phyloP scores from a whole-genome alignment of 352 stramenopile genomes.

The Bremia lactucae region DNA sequence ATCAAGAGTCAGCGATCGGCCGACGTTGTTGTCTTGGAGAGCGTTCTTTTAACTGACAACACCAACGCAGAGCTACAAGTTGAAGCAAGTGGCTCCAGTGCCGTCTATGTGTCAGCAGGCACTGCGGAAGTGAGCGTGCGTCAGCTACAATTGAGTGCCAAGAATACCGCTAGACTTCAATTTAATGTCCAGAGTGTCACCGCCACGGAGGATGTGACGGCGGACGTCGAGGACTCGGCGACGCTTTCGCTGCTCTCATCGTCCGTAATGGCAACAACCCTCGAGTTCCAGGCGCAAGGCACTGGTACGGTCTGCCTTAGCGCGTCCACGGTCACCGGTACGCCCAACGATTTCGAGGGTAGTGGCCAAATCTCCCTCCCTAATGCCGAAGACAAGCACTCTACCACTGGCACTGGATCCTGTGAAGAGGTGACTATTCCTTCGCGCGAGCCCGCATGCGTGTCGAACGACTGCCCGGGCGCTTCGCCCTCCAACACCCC shows the following conservation, averaged over 20 bases:
- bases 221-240: conserved; percentile 11
- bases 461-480: conserved; percentile 9
- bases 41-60: conserved; percentile 16
- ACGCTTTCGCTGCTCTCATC: conserved; percentile 13
- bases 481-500: conserved; percentile 8
- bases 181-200: conserved; percentile 18
- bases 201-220: conserved; percentile 6
- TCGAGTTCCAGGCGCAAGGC: conserved; percentile 15
- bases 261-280: conserved; percentile 8
- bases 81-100: conserved; percentile 17
- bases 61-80: conserved; percentile 19
- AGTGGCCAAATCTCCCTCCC: conserved; percentile 25
- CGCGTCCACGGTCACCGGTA: conserved; percentile 9
- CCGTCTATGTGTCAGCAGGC: conserved; percentile 19
- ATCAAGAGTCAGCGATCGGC: conserved; percentile 17
- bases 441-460: conserved; percentile 11
- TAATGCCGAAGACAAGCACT: conserved; percentile 20
- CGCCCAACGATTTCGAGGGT: conserved; percentile 12
- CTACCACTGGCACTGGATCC: conserved; percentile 10
- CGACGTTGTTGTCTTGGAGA: conserved; percentile 20
- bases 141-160: conserved; percentile 13
- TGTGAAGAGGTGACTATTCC: conserved; percentile 16
- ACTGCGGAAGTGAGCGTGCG: conserved; percentile 10
- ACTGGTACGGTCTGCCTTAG: conserved; percentile 19
- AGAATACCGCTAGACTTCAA: conserved; percentile 11